A percentile compares a stretch with the other conserved stretches of the same genome.
Conservation (phyloP, 805 yeast genomes). For the Grigorovia transvaalensis region DNA sequence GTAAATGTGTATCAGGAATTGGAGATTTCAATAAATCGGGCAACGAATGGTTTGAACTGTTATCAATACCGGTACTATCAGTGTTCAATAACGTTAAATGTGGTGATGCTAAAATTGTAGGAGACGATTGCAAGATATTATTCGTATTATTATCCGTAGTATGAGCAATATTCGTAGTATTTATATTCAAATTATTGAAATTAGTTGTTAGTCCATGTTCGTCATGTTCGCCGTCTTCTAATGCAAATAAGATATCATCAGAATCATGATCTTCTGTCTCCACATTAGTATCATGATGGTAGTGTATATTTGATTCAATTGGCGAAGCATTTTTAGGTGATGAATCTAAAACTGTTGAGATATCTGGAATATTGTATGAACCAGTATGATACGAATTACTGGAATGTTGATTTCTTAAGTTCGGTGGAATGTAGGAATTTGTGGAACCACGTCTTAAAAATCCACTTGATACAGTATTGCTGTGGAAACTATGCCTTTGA, state of each 20-base stretch:
- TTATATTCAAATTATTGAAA: conserved; percentile 16
- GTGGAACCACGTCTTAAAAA: conserved; percentile 4
- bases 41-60: conserved; percentile 2
- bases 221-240: conserved; percentile 28
- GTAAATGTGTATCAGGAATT: conserved; percentile 3
- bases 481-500: conserved; percentile 4
- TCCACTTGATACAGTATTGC: conserved; percentile 4
- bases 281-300: not conserved
- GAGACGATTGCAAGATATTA: conserved; percentile 4
- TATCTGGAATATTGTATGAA: conserved; percentile 14
- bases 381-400: conserved; percentile 8
- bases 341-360: conserved; percentile 17
- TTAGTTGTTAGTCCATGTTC: conserved; percentile 22
- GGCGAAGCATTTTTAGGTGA: conserved; percentile 1
- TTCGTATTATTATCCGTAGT: conserved; percentile 8
- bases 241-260: conserved; percentile 26
- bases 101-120: not conserved
- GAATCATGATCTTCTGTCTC: conserved; percentile 28
- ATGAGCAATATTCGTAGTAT: conserved; percentile 7
- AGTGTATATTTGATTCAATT: not conserved
- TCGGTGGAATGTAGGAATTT: conserved; percentile 68
- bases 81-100: not conserved
- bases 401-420: conserved; percentile 33
- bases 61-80: not conserved
- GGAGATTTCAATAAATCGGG: conserved; percentile 28